Evolutionary conservation across 345 rosid species (phyloP), one percentile per base, ranked within the genome.

Genomic region (Dimocarpus longan): DNA sequence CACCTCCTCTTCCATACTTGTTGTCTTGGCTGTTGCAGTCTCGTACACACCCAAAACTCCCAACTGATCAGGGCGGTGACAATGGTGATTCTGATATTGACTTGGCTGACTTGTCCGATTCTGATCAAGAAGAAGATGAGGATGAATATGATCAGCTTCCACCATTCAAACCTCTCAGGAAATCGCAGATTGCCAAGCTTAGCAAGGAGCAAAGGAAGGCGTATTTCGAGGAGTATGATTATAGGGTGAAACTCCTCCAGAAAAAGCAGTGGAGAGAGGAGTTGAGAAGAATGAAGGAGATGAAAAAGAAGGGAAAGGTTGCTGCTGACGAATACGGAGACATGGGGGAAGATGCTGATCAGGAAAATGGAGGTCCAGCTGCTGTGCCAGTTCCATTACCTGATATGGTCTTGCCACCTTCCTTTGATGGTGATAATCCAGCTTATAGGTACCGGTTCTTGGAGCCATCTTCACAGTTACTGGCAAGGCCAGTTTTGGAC

Each of bases 61-160:
- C 96, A 50, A 72, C 89, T 83, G 95, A 92, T 77, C 95, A 92
- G 82, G 98, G 97, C 80, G 88, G 85, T 85, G 98, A 92, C 62
- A 88, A 84, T 81, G 91, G 88, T 76, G 98, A 95, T 80, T 91
- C 93, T 66, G 98, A 93, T 75, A 79, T 93, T 68, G 98, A 92
- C 39, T 79, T 93, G 89, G 93, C 85, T 82, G 96, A 93, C 72
- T 81, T 89, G 65, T 92, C 92, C 48, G 98, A 95, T 86, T 83
- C 95, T 50, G 97, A 95, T 77, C 87, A 89, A 77, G 96, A 89
- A 76, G 98, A 92, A 48, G 97, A 89, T 8, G 95, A 87, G 80
- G 99, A 95, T 32, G 98, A 93, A 82, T 93, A 92, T 78, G 97
- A 95, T 26, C 94, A 89, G 90, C 96, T 95, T 76, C 99, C 99